These are phyloP conservation scores for Limnanthes douglasii DNA, from an alignment of 345 rosid genomes.

Conservation along the genomic window DNA sequence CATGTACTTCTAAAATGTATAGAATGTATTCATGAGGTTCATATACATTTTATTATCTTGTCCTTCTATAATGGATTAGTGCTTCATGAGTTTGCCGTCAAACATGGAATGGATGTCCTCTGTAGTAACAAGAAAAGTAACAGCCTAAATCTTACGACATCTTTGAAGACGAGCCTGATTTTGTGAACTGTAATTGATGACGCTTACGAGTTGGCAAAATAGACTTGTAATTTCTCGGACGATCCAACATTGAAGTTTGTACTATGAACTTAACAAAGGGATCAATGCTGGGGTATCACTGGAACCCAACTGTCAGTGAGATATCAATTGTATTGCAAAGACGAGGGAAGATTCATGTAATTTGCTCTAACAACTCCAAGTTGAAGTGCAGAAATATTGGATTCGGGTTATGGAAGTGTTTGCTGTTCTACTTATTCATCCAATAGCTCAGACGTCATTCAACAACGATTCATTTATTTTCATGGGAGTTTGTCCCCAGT, in stretches of 20 bases:
- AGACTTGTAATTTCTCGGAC: constrained; percentile 16
- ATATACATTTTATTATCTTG: no score
- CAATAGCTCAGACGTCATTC: constrained; percentile 88
- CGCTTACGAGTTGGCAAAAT: constrained; percentile 22
- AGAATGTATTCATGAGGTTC: no score
- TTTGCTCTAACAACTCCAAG: constrained; percentile 28
- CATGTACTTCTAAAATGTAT: no score
- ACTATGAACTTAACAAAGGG: constrained; percentile 77
- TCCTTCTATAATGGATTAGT: no score
- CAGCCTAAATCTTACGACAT: constrained; percentile 23
- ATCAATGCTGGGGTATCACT: constrained; percentile 94
- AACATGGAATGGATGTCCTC: no score
- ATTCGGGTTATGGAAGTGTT: constrained; percentile 41
- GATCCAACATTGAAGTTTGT: constrained; percentile 37
- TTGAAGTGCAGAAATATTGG: constrained; percentile 39
- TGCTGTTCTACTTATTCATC: constrained; percentile 50
- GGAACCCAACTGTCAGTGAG: constrained; percentile 78
- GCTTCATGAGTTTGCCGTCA: no score
- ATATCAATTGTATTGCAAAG: constrained; percentile 54
- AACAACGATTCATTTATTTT: constrained; percentile 54
- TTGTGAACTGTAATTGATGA: constrained; percentile 45
- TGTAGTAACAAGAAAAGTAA: neutral
- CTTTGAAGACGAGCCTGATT: constrained; percentile 40
- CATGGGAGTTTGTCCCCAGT: constrained; percentile 79
- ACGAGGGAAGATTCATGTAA: constrained; percentile 61